phyloP scores from a whole-genome alignment of 441 rosid species.

The Syzygium syzygioides region DNA sequence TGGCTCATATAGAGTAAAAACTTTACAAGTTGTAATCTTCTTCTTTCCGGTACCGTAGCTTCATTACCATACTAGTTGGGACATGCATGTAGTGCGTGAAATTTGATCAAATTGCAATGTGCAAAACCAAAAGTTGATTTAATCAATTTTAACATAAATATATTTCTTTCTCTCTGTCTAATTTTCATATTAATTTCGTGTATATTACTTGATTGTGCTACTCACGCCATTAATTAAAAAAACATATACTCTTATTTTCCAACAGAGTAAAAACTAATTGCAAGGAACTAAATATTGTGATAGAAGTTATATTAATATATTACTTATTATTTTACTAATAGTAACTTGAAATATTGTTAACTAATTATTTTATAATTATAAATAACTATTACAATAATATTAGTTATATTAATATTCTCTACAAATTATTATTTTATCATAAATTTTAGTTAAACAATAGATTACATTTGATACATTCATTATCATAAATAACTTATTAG shows the following conservation, averaged over 20 bases:
- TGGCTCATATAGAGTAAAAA: not conserved
- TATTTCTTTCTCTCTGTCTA: not conserved
- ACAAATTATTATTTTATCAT: no score
- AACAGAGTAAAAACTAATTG: not conserved
- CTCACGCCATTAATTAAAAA: not conserved
- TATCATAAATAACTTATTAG: no score
- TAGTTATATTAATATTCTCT: not conserved
- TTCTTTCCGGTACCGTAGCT: not conserved
- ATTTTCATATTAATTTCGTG: not conserved
- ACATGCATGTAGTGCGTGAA: rapidly evolving
- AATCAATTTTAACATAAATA: not conserved
- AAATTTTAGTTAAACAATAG: no score
- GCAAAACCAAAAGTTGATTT: not conserved
- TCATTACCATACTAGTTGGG: no score
- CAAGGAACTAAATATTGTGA: not conserved
- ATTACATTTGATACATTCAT: no score
- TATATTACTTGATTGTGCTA: not conserved
- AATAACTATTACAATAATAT: no score
- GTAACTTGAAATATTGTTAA: not conserved
- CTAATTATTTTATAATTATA: no score
- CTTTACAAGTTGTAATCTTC: not conserved
- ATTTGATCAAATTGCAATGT: no score
- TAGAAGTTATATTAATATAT: no score
- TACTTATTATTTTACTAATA: not conserved
- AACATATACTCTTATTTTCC: not conserved